Base-by-base conservation (phyloP, 495 filamentous ascomycete species). In the Podospora appendiculata region DNA sequence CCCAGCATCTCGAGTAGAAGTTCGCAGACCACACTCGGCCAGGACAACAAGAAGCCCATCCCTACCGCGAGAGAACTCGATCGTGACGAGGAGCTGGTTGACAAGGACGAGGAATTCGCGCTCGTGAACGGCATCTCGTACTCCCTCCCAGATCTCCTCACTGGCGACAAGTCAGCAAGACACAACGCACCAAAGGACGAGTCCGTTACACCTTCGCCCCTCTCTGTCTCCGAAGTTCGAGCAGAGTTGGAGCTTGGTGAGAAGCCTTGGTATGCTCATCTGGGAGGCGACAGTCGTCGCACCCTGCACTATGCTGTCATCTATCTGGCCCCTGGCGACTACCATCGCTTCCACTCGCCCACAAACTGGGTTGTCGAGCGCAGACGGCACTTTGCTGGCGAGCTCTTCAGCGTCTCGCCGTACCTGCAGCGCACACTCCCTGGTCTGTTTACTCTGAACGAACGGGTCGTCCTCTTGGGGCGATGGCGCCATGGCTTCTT, bases 401-500 rank as follows among this genome's bases (percentile, higher is more conserved):
- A 99, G 68, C 76, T 99, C 14, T 99, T 89, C 72, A 89, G 84
- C 45, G 93, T 99, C 14, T 94, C 88, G 3, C 93, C 93, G 0
- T 99, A 96, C 64, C 76, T 99, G 12, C 90, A 96, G 64, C 82
- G 85, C 41, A 92, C 88, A 8, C 78, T 99, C 0, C 92, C 94
- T 0, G 90, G 90, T 8, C 78, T 99, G 9, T 99, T 99, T 71
- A 94, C 89, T 3, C 75, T 99, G 6, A 99, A 99, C 67, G 93
- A 99, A 70, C 84, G 93, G 25, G 92, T 99, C 13, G 94, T 93
- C 3, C 76, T 99, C 3, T 75, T 99, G 1, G 93, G 93, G 13
- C 81, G 90, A 33, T 99, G 93, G 93, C 85, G 90, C 8, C 93
- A 88, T 82, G 93, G 93, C 11, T 96, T 99, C 79, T 97, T 97